Conservation (phyloP, 2,329 filamentous ascomycete genomes). For the Diaporthe citriasiana region DNA sequence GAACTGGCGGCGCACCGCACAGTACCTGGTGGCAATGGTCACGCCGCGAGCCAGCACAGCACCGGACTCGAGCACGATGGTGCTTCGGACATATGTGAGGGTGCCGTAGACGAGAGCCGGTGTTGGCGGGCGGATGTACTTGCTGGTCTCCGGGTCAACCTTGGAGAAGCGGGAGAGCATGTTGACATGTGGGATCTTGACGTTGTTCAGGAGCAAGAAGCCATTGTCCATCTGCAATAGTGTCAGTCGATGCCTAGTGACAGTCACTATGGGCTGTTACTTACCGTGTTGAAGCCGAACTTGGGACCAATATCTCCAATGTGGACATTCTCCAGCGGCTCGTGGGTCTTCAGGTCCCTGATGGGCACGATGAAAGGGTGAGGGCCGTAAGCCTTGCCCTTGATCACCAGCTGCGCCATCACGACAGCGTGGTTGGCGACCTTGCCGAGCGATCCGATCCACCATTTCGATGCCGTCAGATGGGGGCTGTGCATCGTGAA, state of each 20-base stretch:
- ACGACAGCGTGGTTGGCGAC: constrained; percentile 84
- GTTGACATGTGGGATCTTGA: constrained; percentile 81
- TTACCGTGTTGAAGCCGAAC: constrained; percentile 79
- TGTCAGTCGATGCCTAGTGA: background rate
- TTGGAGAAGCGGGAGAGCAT: constrained; percentile 81
- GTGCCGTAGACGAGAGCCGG: constrained; percentile 81
- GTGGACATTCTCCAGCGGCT: constrained; percentile 77
- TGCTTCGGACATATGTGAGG: constrained; percentile 80
- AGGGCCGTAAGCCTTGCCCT: constrained; percentile 78
- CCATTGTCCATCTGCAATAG: constrained; percentile 77
- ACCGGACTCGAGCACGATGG: constrained; percentile 81
- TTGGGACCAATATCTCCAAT: constrained; percentile 87
- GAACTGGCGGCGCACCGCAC: constrained; percentile 82
- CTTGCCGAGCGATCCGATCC: constrained; percentile 84
- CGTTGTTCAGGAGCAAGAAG: constrained; percentile 81
- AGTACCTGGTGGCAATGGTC: constrained; percentile 83
- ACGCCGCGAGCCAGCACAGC: constrained; percentile 80
- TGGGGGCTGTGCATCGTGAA: constrained; percentile 82
- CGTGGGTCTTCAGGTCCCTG: constrained; percentile 77
- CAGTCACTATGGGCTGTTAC: background rate
- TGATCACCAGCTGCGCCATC: constrained; percentile 81
- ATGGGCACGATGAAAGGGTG: constrained; percentile 86
- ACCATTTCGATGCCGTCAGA: constrained; percentile 85
- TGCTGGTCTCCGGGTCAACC: constrained; percentile 76
- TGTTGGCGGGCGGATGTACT: constrained; percentile 76